Base-by-base conservation (phyloP, 768 basidiomycete species). In the Chiua virens region DNA sequence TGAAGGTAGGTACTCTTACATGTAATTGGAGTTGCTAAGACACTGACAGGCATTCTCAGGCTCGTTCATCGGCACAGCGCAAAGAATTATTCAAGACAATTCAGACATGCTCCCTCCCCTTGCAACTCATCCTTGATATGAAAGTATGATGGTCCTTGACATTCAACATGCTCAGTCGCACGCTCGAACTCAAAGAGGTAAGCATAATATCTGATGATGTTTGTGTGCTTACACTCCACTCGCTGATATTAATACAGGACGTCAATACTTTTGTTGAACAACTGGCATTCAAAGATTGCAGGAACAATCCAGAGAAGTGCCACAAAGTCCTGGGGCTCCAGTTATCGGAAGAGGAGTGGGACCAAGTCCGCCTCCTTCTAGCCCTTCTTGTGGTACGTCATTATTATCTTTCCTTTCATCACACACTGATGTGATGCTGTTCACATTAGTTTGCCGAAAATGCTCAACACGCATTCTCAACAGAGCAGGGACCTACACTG, bases 1-100 rank as follows among this genome's bases (percentile, higher is more conserved):
- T 46, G 6, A 49, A 56, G 44, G 44, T 49, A 54, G 2, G 32
- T 32, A 28, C 10, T 28, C 25, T 30, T 47, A 47, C n/a, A 40
- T 25, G 11, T 43, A 45, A 30, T 39, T 23, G 21, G 37, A 23
- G 17, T 39, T 25, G 37, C 10, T 11, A 21, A 47, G 37, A 47
- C 38, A 25, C 36, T 51, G 5, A 23, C 27, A 37, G 27, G 21
- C 14, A 17, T 47, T 8, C 6, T 47, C 42, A 52, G 51, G 41
- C 23, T 41, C 17, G 10, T 17, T 55, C 38, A 3, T 55, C 38
- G 14, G 42, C 38, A 5, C 42, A 52, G 21, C 3, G n/a, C 4
- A 55, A 55, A 36, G 37, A 39, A 22, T 13, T 52, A 23, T 55
- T 55, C 21, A 44, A 28, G 38, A 54, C 27, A n/a, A 37, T 52